Evolutionary conservation across 176 grass and related monocot species (phyloP), one percentile per base, ranked within the genome.

Genomic region (Aegilops sharonensis): DNA sequence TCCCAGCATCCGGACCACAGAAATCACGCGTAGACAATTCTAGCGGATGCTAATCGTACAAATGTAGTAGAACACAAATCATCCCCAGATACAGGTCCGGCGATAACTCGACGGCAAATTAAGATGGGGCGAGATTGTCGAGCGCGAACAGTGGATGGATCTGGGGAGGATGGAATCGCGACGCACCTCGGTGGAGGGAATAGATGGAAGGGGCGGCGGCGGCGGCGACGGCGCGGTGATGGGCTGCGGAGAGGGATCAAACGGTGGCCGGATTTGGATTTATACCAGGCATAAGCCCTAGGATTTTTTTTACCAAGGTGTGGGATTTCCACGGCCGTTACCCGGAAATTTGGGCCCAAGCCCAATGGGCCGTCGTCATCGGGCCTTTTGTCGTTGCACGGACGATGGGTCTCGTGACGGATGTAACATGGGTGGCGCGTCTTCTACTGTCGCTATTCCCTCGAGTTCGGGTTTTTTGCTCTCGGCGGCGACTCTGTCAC

Each of bases 101-200:
- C 2, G 50, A 6, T 32, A 32, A 32, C 17, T 48, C 27, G 2
- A 40, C 10, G 42, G 64, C 18, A 6, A 71, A 50, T 23, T 36
- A 20, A 43, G 27, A 18, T 5, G 21, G 31, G 0, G 18, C 12
- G 5, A 15, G 21, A 72, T 13, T 11, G 12, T 24, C 1, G 3
- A 39, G 2, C 4, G 29, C 30, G n/a, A 57, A 59, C 3, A 4
- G 1, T 8, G 2, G 21, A 50, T 5, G 24, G 6, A 62, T 64
- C 5, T n/a, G 9, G 11, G 31, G 37, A 29, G 8, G 20, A 13
- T 43, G 64, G 5, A 37, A 79, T 52, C 52, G 23, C 4, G 6
- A 17, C 18, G 54, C 29, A 84, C 81, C 87, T 88, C 30, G 23
- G 9, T 3, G 11, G 56, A 84, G 71, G 21, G 36, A 68, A 20